Conservation (phyloP, 75 land plant genomes). For the Pinus taeda region DNA sequence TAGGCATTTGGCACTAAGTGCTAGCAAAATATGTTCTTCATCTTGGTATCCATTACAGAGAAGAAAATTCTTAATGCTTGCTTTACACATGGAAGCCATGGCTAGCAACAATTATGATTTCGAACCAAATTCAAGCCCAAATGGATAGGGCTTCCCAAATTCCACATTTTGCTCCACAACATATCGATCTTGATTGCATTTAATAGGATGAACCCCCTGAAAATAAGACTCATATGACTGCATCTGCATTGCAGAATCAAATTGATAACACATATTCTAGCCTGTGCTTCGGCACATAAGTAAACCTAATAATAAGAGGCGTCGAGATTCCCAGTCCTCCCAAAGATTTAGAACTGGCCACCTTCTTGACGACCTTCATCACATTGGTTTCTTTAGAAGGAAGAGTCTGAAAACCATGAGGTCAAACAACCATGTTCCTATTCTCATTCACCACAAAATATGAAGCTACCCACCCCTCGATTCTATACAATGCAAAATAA, state of each 20-base stretch:
- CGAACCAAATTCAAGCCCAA: slow-evolving; percentile 95
- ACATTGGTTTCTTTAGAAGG: slow-evolving; percentile 76
- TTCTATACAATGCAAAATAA: slow-evolving; percentile 52
- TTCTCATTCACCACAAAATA: slow-evolving; percentile 68
- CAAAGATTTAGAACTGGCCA: slow-evolving; percentile 24
- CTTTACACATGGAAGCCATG: slow-evolving; percentile 11
- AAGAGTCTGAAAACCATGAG: slow-evolving; percentile 51
- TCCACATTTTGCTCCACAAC: slow-evolving; percentile 82
- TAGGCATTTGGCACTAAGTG: too few relatives aligned
- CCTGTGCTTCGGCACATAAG: slow-evolving; percentile 72
- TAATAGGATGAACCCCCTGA: slow-evolving; percentile 94
- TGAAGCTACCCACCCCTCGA: slow-evolving; percentile 84
- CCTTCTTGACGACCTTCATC: slow-evolving; percentile 61
- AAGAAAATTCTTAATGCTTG: slow-evolving; percentile 5
- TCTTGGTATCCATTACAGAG: too few relatives aligned
- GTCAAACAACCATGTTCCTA: slow-evolving; percentile 68
- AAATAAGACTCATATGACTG: slow-evolving; percentile 54
- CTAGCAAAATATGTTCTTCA: too few relatives aligned
- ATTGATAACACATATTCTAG: slow-evolving; percentile 65
- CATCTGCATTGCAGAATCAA: slow-evolving; percentile 50
- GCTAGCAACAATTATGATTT: slow-evolving; percentile 87
- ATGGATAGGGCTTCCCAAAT: slow-evolving; percentile 52
- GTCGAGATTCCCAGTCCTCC: slow-evolving; percentile 54
- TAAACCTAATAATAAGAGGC: slow-evolving; percentile 77
- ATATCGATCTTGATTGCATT: slow-evolving; percentile 57